These are phyloP conservation scores for Pyrenophora tritici-repentis DNA, from an alignment of 2,329 filamentous ascomycete species.

Conservation along the genomic window DNA sequence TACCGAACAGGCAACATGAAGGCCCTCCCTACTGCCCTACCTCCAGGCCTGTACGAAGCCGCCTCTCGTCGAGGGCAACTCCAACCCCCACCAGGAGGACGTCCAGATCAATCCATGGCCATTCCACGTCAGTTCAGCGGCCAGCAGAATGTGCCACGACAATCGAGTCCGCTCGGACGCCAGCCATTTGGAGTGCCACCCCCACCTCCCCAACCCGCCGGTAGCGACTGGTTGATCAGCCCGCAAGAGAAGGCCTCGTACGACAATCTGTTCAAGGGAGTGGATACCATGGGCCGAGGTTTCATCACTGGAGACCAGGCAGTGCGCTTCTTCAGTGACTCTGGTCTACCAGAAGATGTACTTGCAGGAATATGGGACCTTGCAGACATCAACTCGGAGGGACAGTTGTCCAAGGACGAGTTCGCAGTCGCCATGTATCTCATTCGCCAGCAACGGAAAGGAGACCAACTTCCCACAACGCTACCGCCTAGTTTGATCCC, in stretches of 20 bases:
- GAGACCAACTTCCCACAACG: constrained; percentile 72
- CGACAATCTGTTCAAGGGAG: constrained; percentile 79
- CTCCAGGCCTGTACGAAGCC: constrained; percentile 86
- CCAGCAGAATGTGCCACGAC: constrained; percentile 55
- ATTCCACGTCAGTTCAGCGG: constrained; percentile 86
- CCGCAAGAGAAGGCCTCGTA: constrained; percentile 85
- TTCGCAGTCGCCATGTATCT: constrained; percentile 98
- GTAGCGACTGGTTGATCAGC: constrained; percentile 79
- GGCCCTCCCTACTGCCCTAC: constrained; percentile 77
- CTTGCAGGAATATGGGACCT: constrained; percentile 97
- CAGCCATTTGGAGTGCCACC: constrained; percentile 55
- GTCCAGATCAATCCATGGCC: constrained; percentile 59
- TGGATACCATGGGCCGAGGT: constrained; percentile 81
- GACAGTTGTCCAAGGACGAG: constrained; percentile 82
- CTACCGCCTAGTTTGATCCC: constrained; percentile 83
- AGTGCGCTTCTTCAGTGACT: constrained; percentile 91
- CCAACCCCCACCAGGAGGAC: constrained; percentile 47
- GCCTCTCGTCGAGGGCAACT: constrained; percentile 67
- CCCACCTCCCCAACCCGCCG: constrained; percentile 59
- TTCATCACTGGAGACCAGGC: constrained; percentile 93
- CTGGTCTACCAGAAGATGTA: constrained; percentile 82
- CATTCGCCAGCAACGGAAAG: constrained; percentile 82
- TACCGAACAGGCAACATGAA: constrained; percentile 84
- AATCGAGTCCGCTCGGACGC: constrained; percentile 63
- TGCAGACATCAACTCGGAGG: constrained; percentile 89